Conservation (phyloP, 331 rosid genomes). For the Acacia concinna region DNA sequence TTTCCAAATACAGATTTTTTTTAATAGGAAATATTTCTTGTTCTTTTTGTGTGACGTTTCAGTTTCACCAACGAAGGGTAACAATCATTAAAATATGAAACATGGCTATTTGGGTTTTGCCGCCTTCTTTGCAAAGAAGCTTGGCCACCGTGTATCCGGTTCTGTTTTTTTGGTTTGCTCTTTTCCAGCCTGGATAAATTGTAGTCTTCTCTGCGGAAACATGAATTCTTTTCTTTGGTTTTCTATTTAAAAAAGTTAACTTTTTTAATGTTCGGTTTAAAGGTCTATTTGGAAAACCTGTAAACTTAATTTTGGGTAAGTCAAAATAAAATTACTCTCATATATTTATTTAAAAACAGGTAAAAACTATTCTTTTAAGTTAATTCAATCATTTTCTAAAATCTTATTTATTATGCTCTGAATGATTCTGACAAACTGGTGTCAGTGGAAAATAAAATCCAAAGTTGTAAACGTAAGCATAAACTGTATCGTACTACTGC, state of each 20-base stretch:
- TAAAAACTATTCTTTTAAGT: no score
- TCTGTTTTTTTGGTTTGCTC: not conserved
- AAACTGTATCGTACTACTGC: not conserved
- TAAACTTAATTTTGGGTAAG: no score
- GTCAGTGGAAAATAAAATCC: not conserved
- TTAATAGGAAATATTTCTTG: not conserved
- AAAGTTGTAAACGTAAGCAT: not conserved
- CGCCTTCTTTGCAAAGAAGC: not conserved
- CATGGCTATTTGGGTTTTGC: conserved; percentile 22
- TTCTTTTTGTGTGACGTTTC: conserved; percentile 17
- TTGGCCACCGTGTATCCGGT: not conserved
- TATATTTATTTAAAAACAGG: no score
- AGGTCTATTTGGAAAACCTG: no score
- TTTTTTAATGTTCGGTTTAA: not conserved
- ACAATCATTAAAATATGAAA: conserved; percentile 30
- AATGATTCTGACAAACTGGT: not conserved
- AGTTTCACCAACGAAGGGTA: conserved; percentile 13
- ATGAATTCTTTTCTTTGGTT: not conserved
- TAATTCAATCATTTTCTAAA: no score
- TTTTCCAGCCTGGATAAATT: not conserved
- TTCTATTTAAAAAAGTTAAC: no score
- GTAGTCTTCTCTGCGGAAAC: not conserved
- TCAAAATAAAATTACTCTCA: no score
- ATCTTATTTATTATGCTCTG: not conserved
- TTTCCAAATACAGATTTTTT: not conserved